These are phyloP conservation scores for Colletotrichum scovillei DNA, from an alignment of 2,329 filamentous ascomycete genomes.

Conservation along the genomic window DNA sequence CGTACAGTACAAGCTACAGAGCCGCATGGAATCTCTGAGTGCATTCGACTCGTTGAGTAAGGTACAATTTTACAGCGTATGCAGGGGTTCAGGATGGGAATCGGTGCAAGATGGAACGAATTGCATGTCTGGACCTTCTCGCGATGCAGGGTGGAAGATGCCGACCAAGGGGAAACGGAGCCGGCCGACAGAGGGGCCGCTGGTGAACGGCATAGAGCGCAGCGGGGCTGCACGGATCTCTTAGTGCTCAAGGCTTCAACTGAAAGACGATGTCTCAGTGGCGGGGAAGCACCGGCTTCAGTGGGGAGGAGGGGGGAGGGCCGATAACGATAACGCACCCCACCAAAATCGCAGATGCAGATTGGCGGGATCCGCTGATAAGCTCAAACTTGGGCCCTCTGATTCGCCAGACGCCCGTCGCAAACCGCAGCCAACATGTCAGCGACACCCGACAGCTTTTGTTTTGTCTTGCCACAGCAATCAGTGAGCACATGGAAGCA, in stretches of 20 bases:
- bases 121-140: not conserved
- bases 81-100: not conserved
- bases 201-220: slow-evolving; percentile 7
- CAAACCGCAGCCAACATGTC: not conserved
- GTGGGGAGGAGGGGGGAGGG: slow-evolving; percentile 8
- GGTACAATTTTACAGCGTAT: not conserved
- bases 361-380: slow-evolving; percentile 22
- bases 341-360: slow-evolving; percentile 10
- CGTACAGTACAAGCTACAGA: not conserved
- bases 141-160: slow-evolving; percentile 19
- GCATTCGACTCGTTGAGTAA: not conserved
- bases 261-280: not conserved
- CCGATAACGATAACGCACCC: slow-evolving; percentile 28
- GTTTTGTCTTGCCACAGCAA: not conserved
- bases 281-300: not conserved
- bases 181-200: slow-evolving; percentile 30
- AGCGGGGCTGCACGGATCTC: slow-evolving; percentile 15
- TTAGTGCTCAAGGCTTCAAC: not conserved
- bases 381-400: slow-evolving; percentile 18
- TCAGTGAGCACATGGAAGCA: not conserved
- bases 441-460: not conserved
- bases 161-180: slow-evolving; percentile 27
- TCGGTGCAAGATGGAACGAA: not conserved
- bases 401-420: slow-evolving; percentile 22
- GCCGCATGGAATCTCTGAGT: not conserved